A percentile compares a stretch with the other conserved stretches of the same genome.
These are phyloP conservation scores for Kuraishia cidri DNA, from an alignment of 805 yeast genomes.

Conservation along the genomic window DNA sequence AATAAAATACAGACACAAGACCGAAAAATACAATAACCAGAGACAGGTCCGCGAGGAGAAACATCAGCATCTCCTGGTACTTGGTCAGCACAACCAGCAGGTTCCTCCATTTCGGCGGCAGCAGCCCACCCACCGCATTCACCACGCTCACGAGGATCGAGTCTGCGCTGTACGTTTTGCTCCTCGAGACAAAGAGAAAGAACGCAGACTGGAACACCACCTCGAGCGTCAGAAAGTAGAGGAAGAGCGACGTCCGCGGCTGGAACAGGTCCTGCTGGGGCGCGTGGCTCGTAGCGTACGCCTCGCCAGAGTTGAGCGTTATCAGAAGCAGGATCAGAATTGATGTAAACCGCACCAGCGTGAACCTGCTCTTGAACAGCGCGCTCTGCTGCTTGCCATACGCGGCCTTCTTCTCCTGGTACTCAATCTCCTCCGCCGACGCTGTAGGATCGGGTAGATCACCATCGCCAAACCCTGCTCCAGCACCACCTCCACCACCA, in stretches of 20 bases:
- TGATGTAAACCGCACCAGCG: constrained; percentile 10
- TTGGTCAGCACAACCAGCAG: constrained; percentile 9
- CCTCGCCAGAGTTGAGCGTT: constrained; percentile 4
- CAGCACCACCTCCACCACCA: background rate
- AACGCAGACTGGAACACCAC: constrained; percentile 6
- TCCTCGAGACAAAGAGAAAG: constrained; percentile 7
- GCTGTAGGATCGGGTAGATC: background rate
- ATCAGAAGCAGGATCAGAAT: constrained; percentile 3
- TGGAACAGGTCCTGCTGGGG: background rate
- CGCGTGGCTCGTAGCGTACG: constrained; percentile 1
- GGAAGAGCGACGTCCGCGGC: constrained; percentile 2
- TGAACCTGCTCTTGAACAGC: constrained; percentile 8
- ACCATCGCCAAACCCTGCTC: constrained; percentile 3
- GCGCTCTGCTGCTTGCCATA: constrained; percentile 7
- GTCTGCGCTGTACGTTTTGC: constrained; percentile 4
- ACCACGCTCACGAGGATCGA: constrained; percentile 9
- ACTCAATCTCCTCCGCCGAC: constrained; percentile 8
- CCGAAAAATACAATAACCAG: constrained; percentile 17
- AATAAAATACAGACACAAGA: constrained; percentile 7
- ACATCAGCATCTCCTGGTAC: constrained; percentile 15
- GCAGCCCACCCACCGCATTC: constrained; percentile 10
- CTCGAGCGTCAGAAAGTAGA: constrained; percentile 4
- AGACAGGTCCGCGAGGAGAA: constrained; percentile 15
- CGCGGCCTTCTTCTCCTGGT: constrained; percentile 6
- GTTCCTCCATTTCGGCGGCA: constrained; percentile 10